Evolutionary conservation across 371 early-diverging fungal genomes (phyloP).

Genomic region (Dipsacomyces acuminosporus): DNA sequence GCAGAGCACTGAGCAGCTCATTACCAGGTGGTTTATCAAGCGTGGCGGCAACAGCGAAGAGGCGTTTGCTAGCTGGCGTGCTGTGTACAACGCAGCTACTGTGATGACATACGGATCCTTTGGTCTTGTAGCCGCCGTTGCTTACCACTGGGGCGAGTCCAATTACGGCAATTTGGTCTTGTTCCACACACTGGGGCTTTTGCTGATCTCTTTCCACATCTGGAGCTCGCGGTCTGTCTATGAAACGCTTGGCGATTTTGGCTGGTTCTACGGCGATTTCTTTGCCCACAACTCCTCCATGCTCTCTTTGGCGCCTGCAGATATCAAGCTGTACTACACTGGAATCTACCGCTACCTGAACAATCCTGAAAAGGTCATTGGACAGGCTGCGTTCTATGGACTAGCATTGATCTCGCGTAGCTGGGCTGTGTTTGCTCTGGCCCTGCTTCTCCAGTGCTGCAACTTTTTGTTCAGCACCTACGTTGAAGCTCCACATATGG

Average conservation of each 20-base stretch:
- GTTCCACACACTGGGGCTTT: constrained; percentile 56
- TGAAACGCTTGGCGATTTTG: constrained; percentile 85
- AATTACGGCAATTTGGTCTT: constrained; percentile 65
- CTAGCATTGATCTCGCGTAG: constrained; percentile 76
- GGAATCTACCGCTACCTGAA: constrained; percentile 85
- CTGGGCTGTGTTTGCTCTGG: constrained; percentile 69
- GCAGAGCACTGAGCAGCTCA: constrained; percentile 75
- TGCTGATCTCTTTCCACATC: constrained; percentile 75
- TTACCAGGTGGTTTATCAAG: constrained; percentile 89
- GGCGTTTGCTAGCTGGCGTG: constrained; percentile 92
- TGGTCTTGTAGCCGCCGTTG: constrained; percentile 63
- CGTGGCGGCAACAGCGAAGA: constrained; percentile 80
- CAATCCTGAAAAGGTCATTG: constrained; percentile 86
- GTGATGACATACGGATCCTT: constrained; percentile 85
- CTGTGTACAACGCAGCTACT: constrained; percentile 82
- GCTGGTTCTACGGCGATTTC: constrained; percentile 68
- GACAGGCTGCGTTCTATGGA: constrained; percentile 87
- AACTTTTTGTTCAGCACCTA: constrained; percentile 72
- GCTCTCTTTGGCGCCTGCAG: constrained; percentile 47
- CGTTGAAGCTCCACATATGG: constrained; percentile 86
- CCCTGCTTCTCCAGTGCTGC: constrained; percentile 73
- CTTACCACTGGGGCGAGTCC: constrained; percentile 66
- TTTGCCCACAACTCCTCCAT: constrained; percentile 42
- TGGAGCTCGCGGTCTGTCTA: constrained; percentile 83
- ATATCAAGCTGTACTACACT: constrained; percentile 70